Evolutionary conservation across 1,284 basidiomycete genomes (phyloP).

Genomic region (Trametes versicolor): DNA sequence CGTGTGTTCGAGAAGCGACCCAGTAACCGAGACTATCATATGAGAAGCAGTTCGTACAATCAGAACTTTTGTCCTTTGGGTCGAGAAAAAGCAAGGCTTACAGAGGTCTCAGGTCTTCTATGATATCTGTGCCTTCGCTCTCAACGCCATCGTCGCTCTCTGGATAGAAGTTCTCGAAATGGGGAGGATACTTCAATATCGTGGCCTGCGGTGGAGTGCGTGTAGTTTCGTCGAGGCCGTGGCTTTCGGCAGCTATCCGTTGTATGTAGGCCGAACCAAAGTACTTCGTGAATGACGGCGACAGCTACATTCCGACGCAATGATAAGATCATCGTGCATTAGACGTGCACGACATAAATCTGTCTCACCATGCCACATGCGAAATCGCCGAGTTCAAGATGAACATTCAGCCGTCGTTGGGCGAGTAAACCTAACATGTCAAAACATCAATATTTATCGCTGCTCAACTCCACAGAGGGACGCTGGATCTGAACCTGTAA

Average conservation of each 20-base stretch:
- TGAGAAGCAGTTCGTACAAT: no score
- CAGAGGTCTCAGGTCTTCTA: conserved; percentile 19
- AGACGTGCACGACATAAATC: neutral
- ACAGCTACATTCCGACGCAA: neutral
- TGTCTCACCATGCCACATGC: conserved; percentile 33
- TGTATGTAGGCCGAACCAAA: neutral
- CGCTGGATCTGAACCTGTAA: neutral
- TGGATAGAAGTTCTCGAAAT: conserved; percentile 19
- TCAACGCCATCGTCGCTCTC: conserved; percentile 18
- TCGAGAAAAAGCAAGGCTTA: neutral
- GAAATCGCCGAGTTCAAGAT: conserved; percentile 32
- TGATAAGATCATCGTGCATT: neutral
- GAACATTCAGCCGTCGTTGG: conserved; percentile 34
- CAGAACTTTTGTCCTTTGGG: neutral
- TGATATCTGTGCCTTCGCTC: neutral
- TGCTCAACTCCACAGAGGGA: neutral
- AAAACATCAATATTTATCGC: no score
- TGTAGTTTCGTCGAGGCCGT: neutral
- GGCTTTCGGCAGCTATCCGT: neutral
- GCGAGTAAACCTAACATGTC: conserved; percentile 31
- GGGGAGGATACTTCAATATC: conserved; percentile 17
- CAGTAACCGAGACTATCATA: conserved; percentile 20
- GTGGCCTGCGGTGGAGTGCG: neutral
- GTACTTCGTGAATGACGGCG: neutral
- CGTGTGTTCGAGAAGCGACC: conserved; percentile 4